Evolutionary conservation across 495 filamentous ascomycete species (phyloP), one percentile per base, ranked within the genome.

Genomic region (Sordaria brevicollis): DNA sequence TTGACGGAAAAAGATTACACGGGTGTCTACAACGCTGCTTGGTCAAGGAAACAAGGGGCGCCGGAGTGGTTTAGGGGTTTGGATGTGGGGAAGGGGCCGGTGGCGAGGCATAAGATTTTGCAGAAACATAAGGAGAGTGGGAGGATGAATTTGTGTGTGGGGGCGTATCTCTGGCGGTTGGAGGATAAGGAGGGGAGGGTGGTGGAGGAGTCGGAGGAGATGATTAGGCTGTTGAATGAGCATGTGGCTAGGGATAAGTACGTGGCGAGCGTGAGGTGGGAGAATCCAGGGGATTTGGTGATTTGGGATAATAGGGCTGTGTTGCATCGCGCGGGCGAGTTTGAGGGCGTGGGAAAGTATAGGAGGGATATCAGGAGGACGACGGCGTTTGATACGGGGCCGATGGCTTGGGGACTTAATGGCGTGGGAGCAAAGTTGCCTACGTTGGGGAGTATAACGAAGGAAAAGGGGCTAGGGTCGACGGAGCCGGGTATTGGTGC

Each of bases 301-400:
- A 82, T 88, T 29, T 90, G 88, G 88, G 88, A 89, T 69, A 89
- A 89, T 72, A 83, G 83, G 0, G 80, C 78, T 33, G 84, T 86
- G 36, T 78, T 88, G 79, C 87, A 89, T 72, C 78, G 85, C 4
- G 85, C 83, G 0, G 82, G 80, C 0, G 80, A 80, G 6, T 87
- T 87, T 1, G 74, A 68, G 1, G 89, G 85, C 67, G 81, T 83
- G 70, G 83, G 83, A 3, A 85, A 81, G 75, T 84, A 81, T 74
- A 76, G 73, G 49, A 72, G 86, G 13, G 86, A 89, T 73, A 76
- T 89, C 79, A 74, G 87, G 62, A 74, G 86, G 70, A 85, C 86
- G 19, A 88, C 85, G 35, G 86, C 87, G 11, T 82, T 84, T 75
- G 84, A 86, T 71, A 73, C 73, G 65, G 76, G 78, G 7, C 68